A percentile compares a stretch with the other conserved stretches of the same genome.
These are phyloP conservation scores for Eucalyptus pauciflora DNA, from an alignment of 345 rosid genomes.

Conservation along the genomic window DNA sequence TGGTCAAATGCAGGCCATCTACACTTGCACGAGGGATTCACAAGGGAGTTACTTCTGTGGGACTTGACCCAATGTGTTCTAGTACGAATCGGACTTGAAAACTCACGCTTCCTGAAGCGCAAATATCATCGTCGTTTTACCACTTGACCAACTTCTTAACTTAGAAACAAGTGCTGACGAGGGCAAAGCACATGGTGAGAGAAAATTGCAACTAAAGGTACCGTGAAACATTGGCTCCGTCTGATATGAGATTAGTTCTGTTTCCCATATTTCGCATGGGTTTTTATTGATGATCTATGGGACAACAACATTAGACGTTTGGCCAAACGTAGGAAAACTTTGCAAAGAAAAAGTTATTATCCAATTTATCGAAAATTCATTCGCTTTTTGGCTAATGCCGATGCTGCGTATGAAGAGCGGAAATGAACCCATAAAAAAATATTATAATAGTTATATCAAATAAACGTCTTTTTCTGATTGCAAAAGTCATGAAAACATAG, in stretches of 20 bases:
- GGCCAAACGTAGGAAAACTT: background rate
- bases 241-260: rapidly evolving
- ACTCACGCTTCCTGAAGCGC: background rate
- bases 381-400: background rate
- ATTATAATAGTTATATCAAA: background rate
- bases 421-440: background rate
- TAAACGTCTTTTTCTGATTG: background rate
- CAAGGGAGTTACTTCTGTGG: background rate
- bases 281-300: background rate
- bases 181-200: background rate
- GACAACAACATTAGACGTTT: background rate
- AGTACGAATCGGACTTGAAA: background rate
- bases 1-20: background rate
- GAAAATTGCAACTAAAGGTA: background rate
- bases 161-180: background rate
- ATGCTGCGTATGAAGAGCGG: background rate
- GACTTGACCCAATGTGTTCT: background rate
- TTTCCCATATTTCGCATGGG: background rate
- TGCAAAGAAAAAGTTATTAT: background rate
- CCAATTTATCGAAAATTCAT: background rate
- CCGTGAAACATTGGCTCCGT: background rate
- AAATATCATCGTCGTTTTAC: background rate
- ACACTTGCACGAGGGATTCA: rapidly evolving
- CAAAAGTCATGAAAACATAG: background rate
- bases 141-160: background rate